Conservation (phyloP, 169 alveolate genomes). For the Plasmodium yoelii region DNA sequence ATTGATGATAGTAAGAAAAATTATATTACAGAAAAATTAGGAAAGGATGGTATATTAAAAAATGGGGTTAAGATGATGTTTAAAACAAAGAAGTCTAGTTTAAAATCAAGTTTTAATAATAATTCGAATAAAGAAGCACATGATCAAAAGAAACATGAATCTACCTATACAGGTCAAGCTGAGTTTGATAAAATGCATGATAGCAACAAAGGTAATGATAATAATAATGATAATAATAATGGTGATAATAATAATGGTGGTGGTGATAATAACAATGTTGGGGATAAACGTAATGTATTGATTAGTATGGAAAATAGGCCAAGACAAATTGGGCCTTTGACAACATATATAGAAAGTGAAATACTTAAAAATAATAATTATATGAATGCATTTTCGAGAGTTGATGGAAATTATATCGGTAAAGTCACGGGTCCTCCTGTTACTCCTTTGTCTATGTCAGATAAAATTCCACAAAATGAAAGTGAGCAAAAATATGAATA, state of each 20-base stretch:
- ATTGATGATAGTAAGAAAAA: no score
- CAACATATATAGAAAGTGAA: slow-evolving; percentile 32
- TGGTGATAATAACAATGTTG: background rate
- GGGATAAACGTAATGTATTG: background rate
- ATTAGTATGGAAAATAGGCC: slow-evolving; percentile 1
- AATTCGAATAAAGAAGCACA: background rate
- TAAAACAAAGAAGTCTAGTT: no score
- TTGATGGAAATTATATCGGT: slow-evolving; percentile 44
- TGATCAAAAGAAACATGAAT: background rate
- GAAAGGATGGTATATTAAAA: background rate
- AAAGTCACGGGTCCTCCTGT: slow-evolving; percentile 56
- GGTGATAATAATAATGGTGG: background rate
- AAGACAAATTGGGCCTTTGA: slow-evolving; percentile 22
- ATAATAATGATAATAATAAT: background rate
- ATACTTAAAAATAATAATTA: slow-evolving; percentile 24
- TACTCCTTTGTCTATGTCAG: slow-evolving; percentile 9
- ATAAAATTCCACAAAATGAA: slow-evolving; percentile 40
- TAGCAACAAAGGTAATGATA: background rate
- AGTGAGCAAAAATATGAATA: background rate
- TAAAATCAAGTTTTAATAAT: background rate
- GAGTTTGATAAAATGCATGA: background rate
- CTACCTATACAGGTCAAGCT: background rate
- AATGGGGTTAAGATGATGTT: background rate
- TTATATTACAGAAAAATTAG: no score
- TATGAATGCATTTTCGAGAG: slow-evolving; percentile 65